Evolutionary conservation across 2,329 filamentous ascomycete species (phyloP).

Genomic region (Fusarium pininemorale): DNA sequence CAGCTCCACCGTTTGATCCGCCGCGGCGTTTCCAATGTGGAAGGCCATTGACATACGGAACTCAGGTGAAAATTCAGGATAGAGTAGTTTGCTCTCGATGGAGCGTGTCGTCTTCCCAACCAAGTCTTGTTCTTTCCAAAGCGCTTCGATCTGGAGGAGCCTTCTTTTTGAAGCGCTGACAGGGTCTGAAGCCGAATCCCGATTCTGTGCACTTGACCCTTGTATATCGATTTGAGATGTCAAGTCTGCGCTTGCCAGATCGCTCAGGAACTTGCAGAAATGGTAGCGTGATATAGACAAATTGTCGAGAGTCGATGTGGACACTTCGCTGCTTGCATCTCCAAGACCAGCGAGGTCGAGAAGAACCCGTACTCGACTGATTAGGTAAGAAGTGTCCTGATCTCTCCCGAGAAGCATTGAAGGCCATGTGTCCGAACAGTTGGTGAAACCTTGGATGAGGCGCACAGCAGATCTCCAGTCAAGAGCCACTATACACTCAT

Average conservation of each 20-base stretch:
- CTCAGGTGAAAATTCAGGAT: conserved; percentile 39
- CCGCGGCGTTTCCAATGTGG: conserved; percentile 38
- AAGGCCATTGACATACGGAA: conserved; percentile 46
- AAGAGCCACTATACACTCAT: conserved; percentile 52
- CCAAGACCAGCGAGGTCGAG: conserved; percentile 50
- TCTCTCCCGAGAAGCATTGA: conserved; percentile 37
- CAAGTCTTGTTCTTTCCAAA: conserved; percentile 46
- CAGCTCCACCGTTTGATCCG: conserved; percentile 35
- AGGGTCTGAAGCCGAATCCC: not conserved
- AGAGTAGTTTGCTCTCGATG: conserved; percentile 49
- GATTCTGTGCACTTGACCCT: not conserved
- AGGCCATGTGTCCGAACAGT: conserved; percentile 40
- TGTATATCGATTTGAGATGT: conserved; percentile 9
- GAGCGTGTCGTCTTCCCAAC: conserved; percentile 43
- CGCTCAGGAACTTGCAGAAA: conserved; percentile 38
- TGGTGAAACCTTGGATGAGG: conserved; percentile 44
- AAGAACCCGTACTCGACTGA: conserved; percentile 47
- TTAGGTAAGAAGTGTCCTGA: conserved; percentile 38
- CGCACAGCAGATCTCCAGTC: conserved; percentile 52
- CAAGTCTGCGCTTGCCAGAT: conserved; percentile 24
- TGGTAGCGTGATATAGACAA: conserved; percentile 39
- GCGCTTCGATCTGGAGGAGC: conserved; percentile 47
- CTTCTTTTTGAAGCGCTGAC: conserved; percentile 35
- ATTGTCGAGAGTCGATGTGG: conserved; percentile 33
- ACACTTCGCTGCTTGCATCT: not conserved